Base-by-base conservation (phyloP, 306 rosid species). In the Myrica gale region DNA sequence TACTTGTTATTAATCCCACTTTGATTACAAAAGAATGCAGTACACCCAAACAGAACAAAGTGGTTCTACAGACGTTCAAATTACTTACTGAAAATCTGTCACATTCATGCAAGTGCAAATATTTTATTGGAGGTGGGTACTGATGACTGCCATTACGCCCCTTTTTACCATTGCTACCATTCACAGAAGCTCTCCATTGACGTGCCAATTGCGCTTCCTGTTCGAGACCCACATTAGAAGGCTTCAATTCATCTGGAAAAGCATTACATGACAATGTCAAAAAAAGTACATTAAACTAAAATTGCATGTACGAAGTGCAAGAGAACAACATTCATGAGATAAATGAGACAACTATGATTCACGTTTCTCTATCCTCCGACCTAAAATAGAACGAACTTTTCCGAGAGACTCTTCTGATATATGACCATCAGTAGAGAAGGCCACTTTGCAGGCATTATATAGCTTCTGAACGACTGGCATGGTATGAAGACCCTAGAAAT, bases 51-150 rank as follows among this genome's bases (percentile, higher is more conserved):
- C 54, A 68, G 53, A 74, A 62, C 57, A 42, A 19, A 54, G 58
- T 70, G 76, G 63, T 41, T 44, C 41, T 44, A 54, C 4, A 63
- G 19, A 20, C 23, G 71, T 55, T 21, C 13, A 68, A 73, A 62
- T 73, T 23, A 44, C 87, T 80, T 80, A 84, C 87, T 3, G 87
- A 84, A 75, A 84, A 84, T 77, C 70, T 77, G 75, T 81, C 80
- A 74, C 87, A 84, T 54, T 84, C 84, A 57, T 84, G 87, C 75
- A 84, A 75, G 69, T 84, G 87, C 9, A 84, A 74, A 77, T 84
- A 84, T 73, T 65, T 84, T 52, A 84, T 80, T 19, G 84, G 69
- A 3, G 84, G 78, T 74, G 77, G 84, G 60, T 63, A 65, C 9
- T 47, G 77, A 80, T 51, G 47, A 71, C 51, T 70, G 17, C 65